These are phyloP conservation scores for Gaeumannomyces sp. DNA, from an alignment of 2,329 filamentous ascomycete species.

Conservation along the genomic window DNA sequence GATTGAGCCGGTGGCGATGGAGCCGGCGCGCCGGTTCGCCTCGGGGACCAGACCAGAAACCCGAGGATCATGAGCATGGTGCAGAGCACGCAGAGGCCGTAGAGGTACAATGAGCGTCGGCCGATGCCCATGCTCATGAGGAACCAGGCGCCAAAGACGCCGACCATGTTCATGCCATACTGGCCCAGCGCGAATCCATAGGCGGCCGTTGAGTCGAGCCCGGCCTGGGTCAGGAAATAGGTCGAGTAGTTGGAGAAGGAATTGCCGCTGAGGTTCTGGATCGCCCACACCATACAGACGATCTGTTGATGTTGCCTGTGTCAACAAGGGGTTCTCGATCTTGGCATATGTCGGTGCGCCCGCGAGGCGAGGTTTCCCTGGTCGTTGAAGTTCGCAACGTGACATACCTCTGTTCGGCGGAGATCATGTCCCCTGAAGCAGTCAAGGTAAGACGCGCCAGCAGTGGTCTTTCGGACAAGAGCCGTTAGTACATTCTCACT, in stretches of 20 bases:
- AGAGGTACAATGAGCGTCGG: constrained; percentile 65
- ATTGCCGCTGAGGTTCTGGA: constrained; percentile 58
- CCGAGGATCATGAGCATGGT: constrained; percentile 76
- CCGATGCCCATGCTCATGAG: constrained; percentile 71
- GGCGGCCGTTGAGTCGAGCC: constrained; percentile 42
- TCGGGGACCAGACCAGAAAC: constrained; percentile 68
- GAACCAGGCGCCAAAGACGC: constrained; percentile 75
- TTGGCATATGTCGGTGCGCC: too few species aligned
- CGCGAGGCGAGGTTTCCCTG: not conserved
- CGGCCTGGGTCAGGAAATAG: constrained; percentile 56
- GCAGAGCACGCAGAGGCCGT: constrained; percentile 67
- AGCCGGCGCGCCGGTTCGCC: constrained; percentile 50
- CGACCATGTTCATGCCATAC: constrained; percentile 69
- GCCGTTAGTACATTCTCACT: constrained; percentile 22
- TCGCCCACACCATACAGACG: constrained; percentile 58
- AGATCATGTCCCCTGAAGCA: constrained; percentile 77
- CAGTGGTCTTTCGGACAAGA: constrained; percentile 46
- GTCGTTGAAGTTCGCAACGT: not conserved
- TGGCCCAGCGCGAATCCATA: constrained; percentile 59
- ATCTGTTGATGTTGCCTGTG: constrained; percentile 30
- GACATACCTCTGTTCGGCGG: constrained; percentile 64
- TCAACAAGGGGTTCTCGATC: not conserved
- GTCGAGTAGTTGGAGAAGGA: constrained; percentile 61
- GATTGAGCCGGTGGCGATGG: constrained; percentile 75
- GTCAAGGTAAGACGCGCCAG: constrained; percentile 69